Base-by-base conservation (phyloP, 305 asterid genomes). In the Fraxinus velutina region DNA sequence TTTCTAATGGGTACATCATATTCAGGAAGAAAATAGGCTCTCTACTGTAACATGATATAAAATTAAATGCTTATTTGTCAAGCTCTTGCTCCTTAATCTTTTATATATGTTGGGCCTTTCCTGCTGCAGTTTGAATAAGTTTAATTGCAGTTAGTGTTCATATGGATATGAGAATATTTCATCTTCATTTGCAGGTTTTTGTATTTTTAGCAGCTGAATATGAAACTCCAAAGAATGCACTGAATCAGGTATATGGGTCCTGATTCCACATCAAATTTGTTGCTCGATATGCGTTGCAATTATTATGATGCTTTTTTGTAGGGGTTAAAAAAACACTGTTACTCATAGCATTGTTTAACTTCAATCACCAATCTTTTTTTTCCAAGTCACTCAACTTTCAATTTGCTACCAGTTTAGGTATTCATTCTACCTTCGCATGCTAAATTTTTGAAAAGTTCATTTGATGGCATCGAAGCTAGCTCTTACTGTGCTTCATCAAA, bases 151-250 rank as follows among this genome's bases (percentile, higher is more conserved):
- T 34, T 27, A 8, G 39, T 27, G 5, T 68, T 62, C 24, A 19
- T 70, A 72, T 71, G 24, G 73, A 66, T 62, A 75, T 80, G 81
- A 76, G 19, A 36, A 30, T 12, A 22, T 13, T 5, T 78, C 64
- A 15, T 79, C 33, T 52, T 7, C 39, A 52, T 86, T 86, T 88
- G 80, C 93, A 95, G 99, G 97, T 94, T 78, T 95, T 95, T 81
- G 99, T 92, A 75, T 95, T 95, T 86, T 85, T 95, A 86, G 96
- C 99, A 12, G 98, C 99, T 12, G 99, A 95, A 85, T 95, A 95
- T 80, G 92, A 80, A 89, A 95, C 99, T 81, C 91, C 95, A 7
- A 92, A 94, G 87, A 94, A 95, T 74, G 81, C 90, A 4, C 87
- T 95, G 17, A 95, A 95, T 88, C 99, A 94, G 99, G 99, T 92